Evolutionary conservation across 495 filamentous ascomycete genomes (phyloP), one percentile per base, ranked within the genome.

Genomic region (Delitschia confertaspora): DNA sequence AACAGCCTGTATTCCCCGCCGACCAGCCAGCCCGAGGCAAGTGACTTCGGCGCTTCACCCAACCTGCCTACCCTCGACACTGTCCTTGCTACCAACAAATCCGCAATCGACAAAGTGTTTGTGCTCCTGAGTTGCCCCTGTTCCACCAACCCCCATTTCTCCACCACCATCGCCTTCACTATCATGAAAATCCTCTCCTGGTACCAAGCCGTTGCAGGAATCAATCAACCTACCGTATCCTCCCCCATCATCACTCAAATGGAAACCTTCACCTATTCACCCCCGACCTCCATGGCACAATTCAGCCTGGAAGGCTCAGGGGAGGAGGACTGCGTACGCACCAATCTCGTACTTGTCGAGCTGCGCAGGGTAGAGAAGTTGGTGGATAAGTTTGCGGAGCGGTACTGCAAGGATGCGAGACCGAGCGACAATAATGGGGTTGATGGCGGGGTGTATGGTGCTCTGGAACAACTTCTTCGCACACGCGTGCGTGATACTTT

Each of bases 131-230:
- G 45, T 24, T 51, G 52, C 52, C 42, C 42, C 17, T 56, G 52
- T 38, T 47, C 52, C 2, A 29, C 35, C 6, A 56, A 51, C 41
- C 52, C 52, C 5, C 52, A 56, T 34, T 56, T 47, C 42, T 51
- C 42, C 19, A 56, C 47, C 13, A 56, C 52, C 14, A 44, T 56
- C 14, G 47, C 52, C 23, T 56, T 56, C 42, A 51, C 52, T 13
- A 56, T 51, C 23, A 33, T 45, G 25, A 56, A 51, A 29, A 51
- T 56, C 32, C 47, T 56, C 26, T 26, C 42, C 8, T 56, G 52
- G 52, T 51, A 51, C 20, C 52, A 51, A 21, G 47, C 52, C 10
- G 38, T 56, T 11, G 47, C 47, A 13, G 52, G 47, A 2, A 17
- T 44, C 30, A 51, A 43, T 35, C 33, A 32, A 13, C 23, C 38